A percentile compares a stretch with the other conserved stretches of the same genome.
phyloP scores from a whole-genome alignment of 805 yeast species.

The Wickerhamiella galacta region DNA sequence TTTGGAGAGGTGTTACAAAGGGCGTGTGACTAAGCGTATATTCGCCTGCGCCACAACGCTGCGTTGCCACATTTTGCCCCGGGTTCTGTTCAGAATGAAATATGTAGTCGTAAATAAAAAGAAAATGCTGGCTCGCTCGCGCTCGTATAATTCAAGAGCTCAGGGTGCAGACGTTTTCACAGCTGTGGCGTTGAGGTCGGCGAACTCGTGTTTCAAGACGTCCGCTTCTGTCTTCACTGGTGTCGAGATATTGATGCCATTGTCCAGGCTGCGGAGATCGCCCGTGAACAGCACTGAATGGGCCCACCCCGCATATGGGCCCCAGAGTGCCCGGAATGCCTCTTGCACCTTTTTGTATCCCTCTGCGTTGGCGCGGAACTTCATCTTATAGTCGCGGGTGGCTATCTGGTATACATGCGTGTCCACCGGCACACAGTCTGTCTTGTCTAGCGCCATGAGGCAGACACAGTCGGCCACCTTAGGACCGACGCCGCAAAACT shows the following conservation, averaged over 20 bases:
- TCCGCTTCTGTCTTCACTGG: not conserved
- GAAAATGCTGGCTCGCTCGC: too few relatives aligned
- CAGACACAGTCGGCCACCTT: slow-evolving; percentile 96
- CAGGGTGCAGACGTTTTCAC: too few relatives aligned
- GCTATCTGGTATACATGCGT: slow-evolving; percentile 91
- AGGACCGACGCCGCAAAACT: slow-evolving; percentile 84
- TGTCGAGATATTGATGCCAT: slow-evolving; percentile 34
- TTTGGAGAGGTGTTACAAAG: too few relatives aligned
- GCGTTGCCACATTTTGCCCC: too few relatives aligned
- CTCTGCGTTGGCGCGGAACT: slow-evolving; percentile 23
- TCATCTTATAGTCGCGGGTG: slow-evolving; percentile 53
- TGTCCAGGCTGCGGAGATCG: slow-evolving; percentile 55
- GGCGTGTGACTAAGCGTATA: too few relatives aligned
- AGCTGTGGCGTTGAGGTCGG: too few relatives aligned
- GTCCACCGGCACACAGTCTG: slow-evolving; percentile 83
- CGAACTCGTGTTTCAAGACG: too few relatives aligned
- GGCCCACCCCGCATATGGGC: slow-evolving; percentile 95
- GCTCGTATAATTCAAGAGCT: too few relatives aligned
- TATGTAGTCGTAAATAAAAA: too few relatives aligned
- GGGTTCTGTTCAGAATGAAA: too few relatives aligned
- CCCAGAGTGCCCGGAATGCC: slow-evolving; percentile 58
- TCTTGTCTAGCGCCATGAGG: slow-evolving; percentile 75
- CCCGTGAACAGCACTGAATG: slow-evolving; percentile 86
- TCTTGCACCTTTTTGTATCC: slow-evolving; percentile 40
- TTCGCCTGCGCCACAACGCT: too few relatives aligned